These are phyloP conservation scores for Colletotrichum sojae DNA, from an alignment of 2,329 filamentous ascomycete genomes.

Conservation along the genomic window DNA sequence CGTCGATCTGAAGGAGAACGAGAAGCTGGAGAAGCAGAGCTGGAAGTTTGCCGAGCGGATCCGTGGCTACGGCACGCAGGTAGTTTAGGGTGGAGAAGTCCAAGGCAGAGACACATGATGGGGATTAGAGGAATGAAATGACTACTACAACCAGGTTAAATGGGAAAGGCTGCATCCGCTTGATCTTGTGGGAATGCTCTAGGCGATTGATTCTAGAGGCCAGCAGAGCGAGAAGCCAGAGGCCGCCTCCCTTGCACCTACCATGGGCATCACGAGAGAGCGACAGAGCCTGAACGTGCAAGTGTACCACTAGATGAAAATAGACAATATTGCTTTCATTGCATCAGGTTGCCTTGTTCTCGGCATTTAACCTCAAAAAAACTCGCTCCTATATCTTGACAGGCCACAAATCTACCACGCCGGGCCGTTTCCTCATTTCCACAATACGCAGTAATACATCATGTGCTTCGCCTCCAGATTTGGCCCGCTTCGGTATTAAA, in stretches of 20 bases:
- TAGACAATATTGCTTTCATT: conserved; percentile 40
- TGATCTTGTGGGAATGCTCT: conserved; percentile 6
- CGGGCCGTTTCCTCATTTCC: conserved; percentile 35
- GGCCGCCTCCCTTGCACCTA: not conserved
- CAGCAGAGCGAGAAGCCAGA: not conserved
- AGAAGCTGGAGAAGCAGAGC: conserved; percentile 94
- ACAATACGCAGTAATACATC: conserved; percentile 38
- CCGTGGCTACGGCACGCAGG: conserved; percentile 93
- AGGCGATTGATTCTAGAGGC: conserved; percentile 9
- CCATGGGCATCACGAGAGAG: conserved; percentile 2
- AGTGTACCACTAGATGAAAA: conserved; percentile 33
- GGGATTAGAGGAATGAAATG: conserved; percentile 28
- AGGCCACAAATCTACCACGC: conserved; percentile 28
- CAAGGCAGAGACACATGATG: not conserved
- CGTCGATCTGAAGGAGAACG: conserved; percentile 86
- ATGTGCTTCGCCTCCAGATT: conserved; percentile 13
- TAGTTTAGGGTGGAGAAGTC: conserved; percentile 57
- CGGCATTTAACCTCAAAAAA: conserved; percentile 35
- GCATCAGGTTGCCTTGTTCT: conserved; percentile 33
- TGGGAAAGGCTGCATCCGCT: conserved; percentile 9
- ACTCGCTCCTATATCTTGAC: conserved; percentile 39
- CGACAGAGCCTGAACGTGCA: too few species aligned
- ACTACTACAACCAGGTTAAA: conserved; percentile 22
- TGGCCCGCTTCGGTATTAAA: conserved; percentile 29
- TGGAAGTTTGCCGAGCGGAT: conserved; percentile 98